Evolutionary conservation across 2,329 filamentous ascomycete species (phyloP), one percentile per base, ranked within the genome.

Genomic region (Ophiostoma pallidulum): DNA sequence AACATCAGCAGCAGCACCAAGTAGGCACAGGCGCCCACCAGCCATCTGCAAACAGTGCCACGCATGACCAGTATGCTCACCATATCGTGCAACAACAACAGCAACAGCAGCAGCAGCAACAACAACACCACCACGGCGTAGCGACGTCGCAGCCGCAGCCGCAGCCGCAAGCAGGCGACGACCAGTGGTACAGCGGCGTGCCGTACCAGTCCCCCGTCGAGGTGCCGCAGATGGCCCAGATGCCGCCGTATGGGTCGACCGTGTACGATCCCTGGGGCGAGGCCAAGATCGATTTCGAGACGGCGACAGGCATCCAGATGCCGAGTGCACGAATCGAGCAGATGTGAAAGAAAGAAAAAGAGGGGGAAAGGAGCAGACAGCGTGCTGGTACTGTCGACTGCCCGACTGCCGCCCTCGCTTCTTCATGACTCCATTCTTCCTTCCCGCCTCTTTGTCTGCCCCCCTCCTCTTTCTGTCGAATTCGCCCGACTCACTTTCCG

Each of bases 121-220:
- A 28, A 8, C 29, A 59, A 28, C 63, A 66, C 22, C 66, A 66
- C 24, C 69, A 66, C 51, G 63, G 64, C 28, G 59, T 55, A 14
- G 58, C 66, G 16, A 60, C 64, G 10, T 57, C 64, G 8, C 72
- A 73, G 49, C 54, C 59, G 4, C 72, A 73, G 49, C 54, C 59
- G 4, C 49, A 37, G 13, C 14, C 33, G 2, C 51, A 48, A 13
- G 20, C 41, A 16, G 64, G 70, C 47, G 62, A 71, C 26, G 70
- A 74, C 39, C 68, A 71, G 19, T 80, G 77, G 74, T 78, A 76
- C 53, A 66, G 63, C 45, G 57, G 60, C 19, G 60, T 69, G 4
- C 67, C 71, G 28, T 80, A 78, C 56, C 75, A 80, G 55, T 58
- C 73, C 10, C 75, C 75, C 0, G 71, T 77, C n/a, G 75, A 75